Base-by-base conservation (phyloP, 805 yeast genomes). In the Lipomyces orientalis region DNA sequence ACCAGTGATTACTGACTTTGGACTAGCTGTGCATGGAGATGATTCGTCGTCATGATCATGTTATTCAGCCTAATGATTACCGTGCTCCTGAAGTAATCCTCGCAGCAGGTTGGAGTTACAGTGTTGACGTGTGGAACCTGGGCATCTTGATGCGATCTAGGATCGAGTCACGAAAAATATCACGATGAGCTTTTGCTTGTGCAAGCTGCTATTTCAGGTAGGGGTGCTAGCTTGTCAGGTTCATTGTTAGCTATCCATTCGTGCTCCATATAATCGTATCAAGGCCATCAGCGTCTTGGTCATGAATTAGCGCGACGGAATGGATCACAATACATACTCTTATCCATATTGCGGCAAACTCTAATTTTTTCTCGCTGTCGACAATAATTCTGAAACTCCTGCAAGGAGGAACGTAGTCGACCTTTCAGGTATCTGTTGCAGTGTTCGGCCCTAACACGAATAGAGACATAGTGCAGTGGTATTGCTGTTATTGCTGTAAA, bases 391-490 rank as follows among this genome's bases (percentile, higher is more conserved):
- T n/a, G 9, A 16, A 51, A 14, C 29, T 51, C 31, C 54, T 51
- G 54, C 54, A 51, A 14, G 25, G 29, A 7, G n/a, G n/a, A n/a
- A 51, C 54, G 25, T n/a, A 51, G 19, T 9, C 31, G 54, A 25
- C 54, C 54, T 14, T 51, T 51, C 54, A 51, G 14, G 54, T 51
- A 51, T 14, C 54, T 25, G 54, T 51, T 51, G 54, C 54, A 51
- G 54, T 51, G 54, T 19, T 51, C 54, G 54, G 31, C 14, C 54
- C 54, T 51, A 51, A 51, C 54, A 51, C 54, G 54, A 10, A 51
- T 51, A 4, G 54, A 9, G 54, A 51, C 31, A 51, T 22, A 9
- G 29, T 51, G 54, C 10, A 51, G 54, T 51, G n/a, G n/a, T n/a
- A n/a, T n/a, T n/a, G n/a, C n/a, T n/a, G n/a, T n/a, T n/a, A n/a